Base-by-base conservation (phyloP, 805 yeast species). In the Barnettozyma sp. region DNA sequence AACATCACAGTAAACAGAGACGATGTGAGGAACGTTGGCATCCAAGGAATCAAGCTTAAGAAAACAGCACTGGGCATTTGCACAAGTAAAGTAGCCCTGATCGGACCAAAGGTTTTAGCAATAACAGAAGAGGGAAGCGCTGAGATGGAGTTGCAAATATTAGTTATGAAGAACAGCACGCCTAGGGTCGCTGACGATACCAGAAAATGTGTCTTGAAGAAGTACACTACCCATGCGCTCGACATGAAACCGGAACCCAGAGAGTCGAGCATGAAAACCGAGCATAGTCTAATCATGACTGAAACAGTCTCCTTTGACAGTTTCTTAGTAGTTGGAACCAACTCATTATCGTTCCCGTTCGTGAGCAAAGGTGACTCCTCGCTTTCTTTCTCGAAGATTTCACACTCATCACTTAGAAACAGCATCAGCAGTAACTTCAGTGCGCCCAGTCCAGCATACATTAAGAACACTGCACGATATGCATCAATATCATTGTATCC, bases 161-260 rank as follows among this genome's bases (percentile, higher is more conserved):
- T 81, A 1, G 84, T 73, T 23, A 63, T 44, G 47, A 82, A 82
- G 55, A 84, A 84, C 20, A 86, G 60, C 1, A 69, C 44, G 5
- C 95, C 95, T 30, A 86, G 59, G 0, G 67, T 56, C 0, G 78
- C 60, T 4, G 87, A 76, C 2, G 76, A 56, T 20, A 75, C 58
- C 2, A 55, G 45, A 47, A 79, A 86, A 11, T 63, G 56, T 23
- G 67, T 69, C 38, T 76, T 72, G 63, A 84, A 79, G 58, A 83
- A 87, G 54, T 80, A 87, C 26, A 86, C 85, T 28, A 82, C 68
- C 96, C 96, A 88, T 1, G 95, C 81, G 30, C 78, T 66, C 2
- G 94, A 78, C 86, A 86, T 82, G 57, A 87, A 82, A 2, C 96
- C 95, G 44, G 76, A 77, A 0, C 94, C 96, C 33, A 87, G 68